Evolutionary conservation across 768 basidiomycete genomes (phyloP).

Genomic region (Boletales sp.): DNA sequence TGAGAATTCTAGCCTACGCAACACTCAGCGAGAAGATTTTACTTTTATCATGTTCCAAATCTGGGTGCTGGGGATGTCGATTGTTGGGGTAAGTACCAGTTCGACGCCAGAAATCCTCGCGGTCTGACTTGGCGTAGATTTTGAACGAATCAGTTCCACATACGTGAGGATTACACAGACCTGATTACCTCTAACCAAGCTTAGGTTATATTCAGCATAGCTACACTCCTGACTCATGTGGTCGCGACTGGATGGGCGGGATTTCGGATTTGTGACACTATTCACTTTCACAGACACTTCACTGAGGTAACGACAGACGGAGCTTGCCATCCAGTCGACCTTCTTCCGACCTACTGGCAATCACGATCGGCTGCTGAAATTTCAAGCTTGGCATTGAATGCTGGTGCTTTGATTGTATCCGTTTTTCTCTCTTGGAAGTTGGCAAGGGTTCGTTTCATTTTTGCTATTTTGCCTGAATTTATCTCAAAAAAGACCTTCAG

Average conservation of each 20-base stretch:
- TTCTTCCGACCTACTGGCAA: slow-evolving; percentile 66
- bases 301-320: slow-evolving; percentile 56
- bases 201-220: slow-evolving; percentile 37
- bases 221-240: slow-evolving; percentile 69
- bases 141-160: slow-evolving; percentile 82
- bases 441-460: slow-evolving; percentile 49
- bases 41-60: slow-evolving; percentile 76
- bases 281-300: slow-evolving; percentile 55
- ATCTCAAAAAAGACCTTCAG: slow-evolving; percentile 28
- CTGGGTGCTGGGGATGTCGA: slow-evolving; percentile 77
- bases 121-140: slow-evolving; percentile 18
- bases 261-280: slow-evolving; percentile 62
- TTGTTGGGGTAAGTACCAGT: slow-evolving; percentile 47
- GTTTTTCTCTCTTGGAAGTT: slow-evolving; percentile 69
- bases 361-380: slow-evolving; percentile 59
- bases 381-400: slow-evolving; percentile 60
- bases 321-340: slow-evolving; percentile 52
- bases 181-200: neutral
- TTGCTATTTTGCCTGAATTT: neutral
- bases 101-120: slow-evolving; percentile 17
- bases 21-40: slow-evolving; percentile 76
- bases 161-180: slow-evolving; percentile 32
- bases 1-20: slow-evolving; percentile 46
- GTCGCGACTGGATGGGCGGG: slow-evolving; percentile 71
- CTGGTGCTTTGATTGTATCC: slow-evolving; percentile 56